Conservation (phyloP, 371 early-diverging fungal species). For the Caulochytrium protostelioides region DNA sequence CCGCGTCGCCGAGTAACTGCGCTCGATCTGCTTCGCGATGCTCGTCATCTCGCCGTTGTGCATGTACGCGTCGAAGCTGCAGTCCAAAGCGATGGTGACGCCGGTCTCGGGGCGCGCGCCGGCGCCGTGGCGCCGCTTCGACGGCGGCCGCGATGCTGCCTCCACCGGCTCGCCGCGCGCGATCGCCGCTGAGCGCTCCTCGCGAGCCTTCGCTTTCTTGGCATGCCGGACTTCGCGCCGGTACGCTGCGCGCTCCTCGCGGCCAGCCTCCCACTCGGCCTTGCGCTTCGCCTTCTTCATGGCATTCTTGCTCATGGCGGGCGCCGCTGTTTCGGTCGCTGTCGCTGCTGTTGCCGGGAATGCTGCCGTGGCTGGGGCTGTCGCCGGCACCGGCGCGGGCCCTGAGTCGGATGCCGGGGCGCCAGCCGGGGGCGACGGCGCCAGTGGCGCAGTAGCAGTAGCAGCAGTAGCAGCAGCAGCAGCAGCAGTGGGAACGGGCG, state of each 20-base stretch:
- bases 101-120: slow-evolving; percentile 7
- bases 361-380: no score
- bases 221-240: no score
- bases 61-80: no score
- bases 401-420: no score
- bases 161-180: slow-evolving; percentile 11
- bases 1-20: slow-evolving; percentile 45
- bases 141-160: background rate
- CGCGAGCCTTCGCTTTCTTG: slow-evolving; percentile 2
- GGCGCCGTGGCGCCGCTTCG: background rate
- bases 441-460: no score
- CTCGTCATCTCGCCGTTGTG: no score
- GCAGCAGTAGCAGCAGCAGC: no score
- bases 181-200: no score
- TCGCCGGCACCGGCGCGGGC: no score
- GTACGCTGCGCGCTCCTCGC: slow-evolving; percentile 15
- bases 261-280: slow-evolving; percentile 9
- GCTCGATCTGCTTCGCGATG: slow-evolving; percentile 37
- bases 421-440: no score
- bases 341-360: background rate
- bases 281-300: slow-evolving; percentile 11
- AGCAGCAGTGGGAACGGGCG: no score
- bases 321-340: background rate
- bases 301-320: slow-evolving; percentile 12
- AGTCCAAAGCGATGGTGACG: slow-evolving; percentile 30